Base-by-base conservation (phyloP, 2,329 filamentous ascomycete species). In the Teratosphaeria epicoccoides region DNA sequence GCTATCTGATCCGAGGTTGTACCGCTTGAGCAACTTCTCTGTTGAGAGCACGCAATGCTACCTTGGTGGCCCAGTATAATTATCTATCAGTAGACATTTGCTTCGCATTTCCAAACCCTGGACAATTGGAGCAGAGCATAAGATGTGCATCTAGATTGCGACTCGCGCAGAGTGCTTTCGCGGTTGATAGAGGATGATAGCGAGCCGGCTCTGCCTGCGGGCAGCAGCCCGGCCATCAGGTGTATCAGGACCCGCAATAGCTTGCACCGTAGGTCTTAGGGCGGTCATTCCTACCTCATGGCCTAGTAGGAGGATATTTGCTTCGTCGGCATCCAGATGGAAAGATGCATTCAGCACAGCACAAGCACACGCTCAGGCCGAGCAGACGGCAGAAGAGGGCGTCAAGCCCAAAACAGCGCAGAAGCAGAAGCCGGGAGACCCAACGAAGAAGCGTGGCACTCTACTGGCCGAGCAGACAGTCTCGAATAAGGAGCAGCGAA, bases 401-500 rank as follows among this genome's bases (percentile, higher is more conserved):
- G 55, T 66, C 17, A 66, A 69, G 49, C 63, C 68, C 46, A 69
- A 64, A 58, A 68, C 55, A 37, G 60, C 66, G n/a, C 57, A 64
- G 54, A 66, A 55, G 54, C 59, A 58, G 57, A 61, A 61, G 25
- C 59, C 63, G 6, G 52, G 56, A 14, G 63, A 65, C 51, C 56
- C 66, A 7, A 57, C 59, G n/a, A 61, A 61, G 37, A 61, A 24
- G 23, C 7, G 20, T 40, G 46, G 46, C 26, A 11, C 61, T 22
- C 70, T 90, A 43, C 78, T 86, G 20, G 72, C 77, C 11, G 76
- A 85, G 64, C 78, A 85, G 55, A 83, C 81, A 1, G 66, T 80
- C 64, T 82, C 81, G 48, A 84, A 82, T 20, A 83, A 90, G 62
- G 88, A 96, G 71, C 94, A 98, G 76, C 82, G 93, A 61, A 94